phyloP scores from a whole-genome alignment of 768 basidiomycete species.

The Termitomyces sp. region DNA sequence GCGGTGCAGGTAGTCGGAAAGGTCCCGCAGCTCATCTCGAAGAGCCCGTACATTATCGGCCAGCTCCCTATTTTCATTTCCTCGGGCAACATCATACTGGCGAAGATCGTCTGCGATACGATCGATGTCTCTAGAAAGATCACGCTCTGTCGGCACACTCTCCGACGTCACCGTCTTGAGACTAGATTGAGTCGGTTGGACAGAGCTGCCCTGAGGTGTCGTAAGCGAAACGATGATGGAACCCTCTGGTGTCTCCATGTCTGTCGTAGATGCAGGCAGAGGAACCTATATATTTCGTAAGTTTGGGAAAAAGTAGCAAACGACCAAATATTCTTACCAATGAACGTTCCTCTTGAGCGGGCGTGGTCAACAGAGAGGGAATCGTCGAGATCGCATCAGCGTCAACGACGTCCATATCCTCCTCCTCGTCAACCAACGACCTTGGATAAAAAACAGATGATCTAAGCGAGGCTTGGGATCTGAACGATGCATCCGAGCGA shows the following conservation, averaged over 20 bases:
- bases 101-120: conserved; percentile 55
- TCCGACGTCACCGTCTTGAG: conserved; percentile 28
- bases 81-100: conserved; percentile 52
- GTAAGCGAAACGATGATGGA: conserved; percentile 37
- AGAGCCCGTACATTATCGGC: conserved; percentile 67
- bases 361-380: conserved; percentile 55
- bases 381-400: conserved; percentile 40
- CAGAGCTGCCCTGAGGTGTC: conserved; percentile 34
- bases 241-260: conserved; percentile 33
- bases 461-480: conserved; percentile 43
- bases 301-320: conserved; percentile 5
- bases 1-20: conserved; percentile 53
- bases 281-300: neutral
- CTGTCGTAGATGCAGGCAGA: conserved; percentile 20
- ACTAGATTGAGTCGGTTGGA: conserved; percentile 31
- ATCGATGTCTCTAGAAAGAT: conserved; percentile 48
- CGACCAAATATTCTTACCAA: conserved; percentile 13
- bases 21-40: conserved; percentile 61
- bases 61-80: conserved; percentile 62
- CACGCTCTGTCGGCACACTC: conserved; percentile 47
- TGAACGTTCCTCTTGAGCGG: conserved; percentile 15
- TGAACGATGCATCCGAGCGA: conserved; percentile 28
- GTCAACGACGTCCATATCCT: conserved; percentile 22
- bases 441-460: conserved; percentile 34
- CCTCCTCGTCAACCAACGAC: conserved; percentile 25